Conservation (phyloP, 75 land plant species). For the Pinus taeda region DNA sequence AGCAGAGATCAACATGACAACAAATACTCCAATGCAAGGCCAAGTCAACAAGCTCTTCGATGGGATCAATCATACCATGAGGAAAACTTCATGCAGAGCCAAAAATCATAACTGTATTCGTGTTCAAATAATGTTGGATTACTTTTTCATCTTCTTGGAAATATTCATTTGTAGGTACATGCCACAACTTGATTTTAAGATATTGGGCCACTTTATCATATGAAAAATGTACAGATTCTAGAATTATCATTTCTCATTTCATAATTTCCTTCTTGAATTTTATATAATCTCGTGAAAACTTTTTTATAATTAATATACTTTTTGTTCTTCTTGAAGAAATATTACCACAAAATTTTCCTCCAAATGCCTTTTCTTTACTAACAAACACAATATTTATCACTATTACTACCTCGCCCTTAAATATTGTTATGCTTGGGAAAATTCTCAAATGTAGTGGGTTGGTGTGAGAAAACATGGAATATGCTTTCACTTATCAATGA, state of each 20-base stretch:
- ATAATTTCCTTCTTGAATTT: constrained; percentile 71
- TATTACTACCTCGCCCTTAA: constrained; percentile 91
- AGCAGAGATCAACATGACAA: constrained; percentile 97
- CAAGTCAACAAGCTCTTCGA: constrained; percentile 90
- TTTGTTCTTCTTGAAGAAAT: constrained; percentile 99
- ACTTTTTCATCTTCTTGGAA: constrained; percentile 73
- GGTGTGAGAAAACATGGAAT: constrained; percentile 95
- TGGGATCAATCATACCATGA: constrained; percentile 94
- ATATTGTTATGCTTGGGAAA: constrained; percentile 76
- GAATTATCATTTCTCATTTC: constrained; percentile 93
- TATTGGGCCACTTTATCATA: constrained; percentile 99
- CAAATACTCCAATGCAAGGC: constrained; percentile 62
- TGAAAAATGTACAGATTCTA: constrained; percentile 97
- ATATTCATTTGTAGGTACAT: constrained; percentile 75
- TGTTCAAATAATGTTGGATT: constrained; percentile 60
- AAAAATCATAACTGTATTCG: constrained; percentile 91
- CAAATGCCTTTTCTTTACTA: constrained; percentile 62
- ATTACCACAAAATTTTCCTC: constrained; percentile 95
- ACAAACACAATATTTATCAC: constrained; percentile 91
- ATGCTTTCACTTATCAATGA: constrained; percentile 79
- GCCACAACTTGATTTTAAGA: constrained; percentile 84
- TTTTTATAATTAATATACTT: constrained; percentile 92
- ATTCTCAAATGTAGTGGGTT: constrained; percentile 93
- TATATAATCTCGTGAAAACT: constrained; percentile 95
- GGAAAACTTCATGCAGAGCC: constrained; percentile 97